These are phyloP conservation scores for Aureoboletus auriporus DNA, from an alignment of 768 basidiomycete genomes.

Conservation along the genomic window DNA sequence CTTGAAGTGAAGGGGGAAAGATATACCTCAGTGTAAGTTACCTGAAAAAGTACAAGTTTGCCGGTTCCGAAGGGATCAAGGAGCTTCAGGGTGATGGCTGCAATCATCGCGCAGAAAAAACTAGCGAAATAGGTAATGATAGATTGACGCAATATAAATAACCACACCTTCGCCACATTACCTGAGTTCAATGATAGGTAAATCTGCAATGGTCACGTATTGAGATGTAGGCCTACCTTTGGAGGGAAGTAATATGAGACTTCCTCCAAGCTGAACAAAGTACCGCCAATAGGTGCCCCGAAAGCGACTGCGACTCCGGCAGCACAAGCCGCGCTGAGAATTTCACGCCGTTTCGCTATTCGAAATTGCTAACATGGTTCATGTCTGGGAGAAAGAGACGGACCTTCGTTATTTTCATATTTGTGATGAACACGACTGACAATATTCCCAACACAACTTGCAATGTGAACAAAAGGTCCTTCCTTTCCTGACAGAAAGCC, in stretches of 20 bases:
- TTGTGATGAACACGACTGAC: constrained; percentile 80
- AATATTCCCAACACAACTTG: constrained; percentile 90
- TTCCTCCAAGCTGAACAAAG: constrained; percentile 90
- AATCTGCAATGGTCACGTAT: background rate
- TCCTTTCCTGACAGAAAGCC: constrained; percentile 48
- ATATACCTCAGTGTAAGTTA: constrained; percentile 77
- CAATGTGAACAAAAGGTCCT: constrained; percentile 88
- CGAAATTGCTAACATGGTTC: background rate
- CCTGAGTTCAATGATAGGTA: constrained; percentile 34
- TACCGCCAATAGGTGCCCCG: constrained; percentile 94
- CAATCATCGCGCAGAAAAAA: constrained; percentile 98
- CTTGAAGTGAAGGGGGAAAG: background rate
- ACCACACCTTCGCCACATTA: constrained; percentile 88
- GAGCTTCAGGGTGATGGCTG: constrained; percentile 88
- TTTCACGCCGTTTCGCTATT: constrained; percentile 86
- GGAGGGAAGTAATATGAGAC: constrained; percentile 97
- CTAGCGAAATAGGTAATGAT: constrained; percentile 37
- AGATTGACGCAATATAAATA: background rate
- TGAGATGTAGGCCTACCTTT: constrained; percentile 46
- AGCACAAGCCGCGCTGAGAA: constrained; percentile 92
- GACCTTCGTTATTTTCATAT: constrained; percentile 95
- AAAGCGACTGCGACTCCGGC: constrained; percentile 98
- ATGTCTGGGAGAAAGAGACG: constrained; percentile 10
- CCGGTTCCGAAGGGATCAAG: constrained; percentile 96
- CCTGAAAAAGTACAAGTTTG: constrained; percentile 89